Evolutionary conservation across 2,329 filamentous ascomycete species (phyloP), one percentile per base, ranked within the genome.

Genomic region (Trichophyton schoenleinii): DNA sequence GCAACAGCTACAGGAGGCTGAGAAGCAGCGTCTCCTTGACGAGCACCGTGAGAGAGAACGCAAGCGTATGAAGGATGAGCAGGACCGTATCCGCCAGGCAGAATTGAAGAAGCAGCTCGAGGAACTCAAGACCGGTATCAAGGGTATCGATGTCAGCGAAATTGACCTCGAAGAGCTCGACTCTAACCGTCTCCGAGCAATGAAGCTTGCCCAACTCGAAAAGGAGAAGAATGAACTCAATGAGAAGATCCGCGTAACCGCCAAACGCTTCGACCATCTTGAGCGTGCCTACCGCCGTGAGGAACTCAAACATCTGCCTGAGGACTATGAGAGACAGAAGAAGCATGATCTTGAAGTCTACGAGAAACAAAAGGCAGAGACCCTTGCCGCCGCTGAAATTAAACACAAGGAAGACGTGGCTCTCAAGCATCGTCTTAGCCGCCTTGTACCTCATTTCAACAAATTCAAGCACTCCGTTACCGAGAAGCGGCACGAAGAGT

Each of bases 201-300:
- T 99, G 78, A 97, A 97, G 81, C 83, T 99, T 62, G 88, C 89
- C 64, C 92, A 96, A 76, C 84, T 99, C 9, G 94, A 97, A 78
- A 91, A 92, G 69, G 94, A 97, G 81, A 99, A 97, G 87, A 95
- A 92, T 71, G 91, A 94, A 71, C 86, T 96, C 67, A 89, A 88
- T 66, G 91, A 96, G 77, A 90, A 88, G 73, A 84, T 97, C 60
- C 87, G 91, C 69, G 85, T 95, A 69, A 95, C 91, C 63, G 90
- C 88, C 74, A 97, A 96, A 84, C 88, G 94, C 66, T 89, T 96
- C 69, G 94, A 99, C 72, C 92, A 99, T 77, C 79, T 99, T 68
- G 94, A 99, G 80, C 89, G 94, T 79, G 94, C 94, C 42, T 95
- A 95, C 83, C 87, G 94, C 70, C 89, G 92, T 74, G 94, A 97